phyloP scores from a whole-genome alignment of 2,329 filamentous ascomycete genomes.

The Penicillium brasilianum region DNA sequence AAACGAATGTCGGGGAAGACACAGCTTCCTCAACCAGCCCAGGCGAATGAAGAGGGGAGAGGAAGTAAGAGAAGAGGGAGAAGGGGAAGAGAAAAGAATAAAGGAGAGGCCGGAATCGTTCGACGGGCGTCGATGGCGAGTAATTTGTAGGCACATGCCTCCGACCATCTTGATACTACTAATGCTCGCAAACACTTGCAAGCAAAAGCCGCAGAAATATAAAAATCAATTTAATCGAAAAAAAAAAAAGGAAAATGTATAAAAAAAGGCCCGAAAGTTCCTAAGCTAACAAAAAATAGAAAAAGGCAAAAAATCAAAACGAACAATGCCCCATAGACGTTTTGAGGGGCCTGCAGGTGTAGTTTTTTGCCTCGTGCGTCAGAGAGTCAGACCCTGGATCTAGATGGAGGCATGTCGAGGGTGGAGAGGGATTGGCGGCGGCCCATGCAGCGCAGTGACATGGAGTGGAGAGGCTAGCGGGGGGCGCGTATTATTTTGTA shows the following conservation, averaged over 20 bases:
- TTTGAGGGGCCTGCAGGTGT: conserved; percentile 50
- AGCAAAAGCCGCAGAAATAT: conserved; percentile 12
- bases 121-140: conserved; percentile 22
- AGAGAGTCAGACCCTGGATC: conserved; percentile 46
- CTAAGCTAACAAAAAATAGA: conserved; percentile 22
- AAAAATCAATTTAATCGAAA: conserved; percentile 30
- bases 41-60: conserved; percentile 22
- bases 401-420: conserved; percentile 40
- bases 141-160: conserved; percentile 38
- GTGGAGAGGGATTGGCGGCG: conserved; percentile 43
- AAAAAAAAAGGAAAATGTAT: conserved; percentile 16
- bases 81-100: conserved; percentile 19
- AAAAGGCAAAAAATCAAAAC: conserved; percentile 15
- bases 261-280: background rate
- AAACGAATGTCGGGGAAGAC: conserved; percentile 34
- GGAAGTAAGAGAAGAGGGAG: conserved; percentile 23
- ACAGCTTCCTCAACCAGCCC: conserved; percentile 32
- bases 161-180: conserved; percentile 15
- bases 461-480: conserved; percentile 30
- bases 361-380: conserved; percentile 49
- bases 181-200: conserved; percentile 18
- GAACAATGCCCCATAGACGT: conserved; percentile 38
- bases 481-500: background rate
- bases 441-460: conserved; percentile 43
- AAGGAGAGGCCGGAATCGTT: conserved; percentile 16